Conservation (phyloP, 2,329 filamentous ascomycete genomes). For the Pseudopithomyces maydicus region DNA sequence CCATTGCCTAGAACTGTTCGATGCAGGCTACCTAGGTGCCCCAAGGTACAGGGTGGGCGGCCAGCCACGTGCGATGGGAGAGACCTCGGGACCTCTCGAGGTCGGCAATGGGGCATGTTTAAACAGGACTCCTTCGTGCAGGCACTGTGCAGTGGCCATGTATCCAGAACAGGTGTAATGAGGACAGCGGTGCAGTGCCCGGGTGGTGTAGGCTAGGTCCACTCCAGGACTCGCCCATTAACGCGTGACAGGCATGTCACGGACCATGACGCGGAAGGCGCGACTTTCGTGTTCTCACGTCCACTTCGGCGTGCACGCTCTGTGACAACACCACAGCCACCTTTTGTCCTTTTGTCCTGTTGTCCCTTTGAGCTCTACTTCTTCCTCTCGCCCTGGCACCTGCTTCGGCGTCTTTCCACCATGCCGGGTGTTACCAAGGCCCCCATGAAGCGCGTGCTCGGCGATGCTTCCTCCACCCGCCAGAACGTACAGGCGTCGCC, state of each 20-base stretch:
- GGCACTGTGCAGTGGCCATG: no score
- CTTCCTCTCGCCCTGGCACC: slow-evolving; percentile 3
- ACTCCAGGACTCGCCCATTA: background rate
- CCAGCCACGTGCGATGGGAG: no score
- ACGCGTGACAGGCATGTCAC: slow-evolving; percentile 28
- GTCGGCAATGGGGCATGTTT: no score
- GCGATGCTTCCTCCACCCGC: slow-evolving; percentile 52
- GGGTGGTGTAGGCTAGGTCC: no score
- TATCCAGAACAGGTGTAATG: no score
- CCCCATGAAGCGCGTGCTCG: slow-evolving; percentile 53
- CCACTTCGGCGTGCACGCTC: slow-evolving; percentile 23
- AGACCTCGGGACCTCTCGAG: no score
- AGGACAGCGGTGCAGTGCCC: no score
- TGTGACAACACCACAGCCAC: slow-evolving; percentile 4
- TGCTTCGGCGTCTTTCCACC: slow-evolving; percentile 7
- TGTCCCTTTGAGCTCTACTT: background rate
- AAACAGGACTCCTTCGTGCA: no score
- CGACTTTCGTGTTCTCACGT: slow-evolving; percentile 37
- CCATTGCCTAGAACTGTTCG: background rate
- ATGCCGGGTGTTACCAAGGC: slow-evolving; percentile 43
- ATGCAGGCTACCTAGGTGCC: no score
- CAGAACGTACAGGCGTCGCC: slow-evolving; percentile 52
- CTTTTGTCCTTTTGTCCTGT: background rate
- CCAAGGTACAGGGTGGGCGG: no score
- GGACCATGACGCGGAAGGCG: slow-evolving; percentile 32